Percentiles rank a stretch among this genome's conserved stretches.
phyloP scores from a whole-genome alignment of 2,329 filamentous ascomycete genomes.

The Grosmannia serpens region DNA sequence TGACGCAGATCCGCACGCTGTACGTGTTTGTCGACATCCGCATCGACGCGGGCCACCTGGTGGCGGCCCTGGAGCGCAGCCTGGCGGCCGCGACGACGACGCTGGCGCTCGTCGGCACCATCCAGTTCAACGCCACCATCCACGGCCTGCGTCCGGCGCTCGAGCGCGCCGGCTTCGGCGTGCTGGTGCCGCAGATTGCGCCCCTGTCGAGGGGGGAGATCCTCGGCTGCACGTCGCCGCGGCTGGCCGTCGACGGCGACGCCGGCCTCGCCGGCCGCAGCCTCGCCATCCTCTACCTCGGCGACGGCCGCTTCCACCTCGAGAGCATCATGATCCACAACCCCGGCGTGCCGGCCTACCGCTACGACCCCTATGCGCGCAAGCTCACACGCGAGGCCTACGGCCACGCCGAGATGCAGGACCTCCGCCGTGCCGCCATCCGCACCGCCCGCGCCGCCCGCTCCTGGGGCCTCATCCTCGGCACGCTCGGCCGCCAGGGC shows the following conservation, averaged over 20 bases:
- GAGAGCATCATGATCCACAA: constrained; percentile 99
- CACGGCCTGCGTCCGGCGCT: constrained; percentile 71
- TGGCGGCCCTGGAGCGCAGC: constrained; percentile 80
- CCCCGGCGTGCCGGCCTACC: constrained; percentile 76
- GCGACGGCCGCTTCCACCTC: constrained; percentile 88
- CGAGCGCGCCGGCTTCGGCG: constrained; percentile 71
- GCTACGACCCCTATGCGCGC: constrained; percentile 93
- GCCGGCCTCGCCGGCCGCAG: constrained; percentile 35
- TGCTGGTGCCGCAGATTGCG: constrained; percentile 84
- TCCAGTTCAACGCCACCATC: constrained; percentile 96
- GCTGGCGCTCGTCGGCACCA: constrained; percentile 88
- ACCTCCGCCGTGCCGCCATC: constrained; percentile 67
- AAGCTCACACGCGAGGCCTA: constrained; percentile 87
- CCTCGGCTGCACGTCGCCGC: constrained; percentile 87
- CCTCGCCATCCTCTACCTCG: constrained; percentile 77
- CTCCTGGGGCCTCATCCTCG: constrained; percentile 87
- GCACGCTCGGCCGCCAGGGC: constrained; percentile 83
- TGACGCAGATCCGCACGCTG: constrained; percentile 91
- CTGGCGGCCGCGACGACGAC: constrained; percentile 66
- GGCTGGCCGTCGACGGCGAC: constrained; percentile 20
- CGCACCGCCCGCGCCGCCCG: constrained; percentile 56
- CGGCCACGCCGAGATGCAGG: constrained; percentile 82
- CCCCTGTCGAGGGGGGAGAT: constrained; percentile 93
- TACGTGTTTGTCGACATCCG: constrained; percentile 98
- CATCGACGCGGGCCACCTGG: constrained; percentile 80